Base-by-base conservation (phyloP, 2,329 filamentous ascomycete species). In the Tetracladium maxilliforme region DNA sequence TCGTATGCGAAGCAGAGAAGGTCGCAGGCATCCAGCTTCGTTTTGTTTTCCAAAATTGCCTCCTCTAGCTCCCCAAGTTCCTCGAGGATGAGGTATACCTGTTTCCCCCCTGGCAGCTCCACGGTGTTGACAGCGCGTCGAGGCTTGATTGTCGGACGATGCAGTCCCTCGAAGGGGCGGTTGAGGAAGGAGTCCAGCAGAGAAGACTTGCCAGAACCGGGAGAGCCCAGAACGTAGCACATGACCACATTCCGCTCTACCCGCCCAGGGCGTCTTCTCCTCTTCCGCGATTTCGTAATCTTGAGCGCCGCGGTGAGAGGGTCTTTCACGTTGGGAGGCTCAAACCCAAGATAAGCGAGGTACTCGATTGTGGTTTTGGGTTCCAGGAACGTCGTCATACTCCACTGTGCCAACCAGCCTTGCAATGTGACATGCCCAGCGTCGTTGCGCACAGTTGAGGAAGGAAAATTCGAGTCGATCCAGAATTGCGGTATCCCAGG, bases 321-420 rank as follows among this genome's bases (percentile, higher is more conserved):
- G 19, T 78, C 75, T 30, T 77, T 78, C n/a, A 67, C 59, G 38
- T 78, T 79, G 3, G 70, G 59, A 3, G 81, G 75, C 45, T 95
- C 90, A 42, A 94, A 98, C 2, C 90, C 90, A 3, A 98, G 72
- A 45, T 94, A 94, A 4, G 90, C 90, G 3, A 98, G 70, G 47
- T 98, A 98, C 39, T 92, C 86, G 4, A 98, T 64, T 1, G 90
- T 95, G 1, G 83, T 94, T 45, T 90, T 92, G 9, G 90, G 87
- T 29, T 92, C 86, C 31, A 92, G 72, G 41, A 95, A 98, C 0
- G 90, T 98, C 1, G 90, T 98, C 90, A 98, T 98, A 47, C 86
- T 94, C 90, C 90, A 98, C 42, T 98, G 90, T 4, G 90, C 90
- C 19, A 98, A 68, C 90, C 90, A 98, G 3, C 90, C 90, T 49